Conservation (phyloP, 2,329 filamentous ascomycete genomes). For the Colletotrichum musicola region DNA sequence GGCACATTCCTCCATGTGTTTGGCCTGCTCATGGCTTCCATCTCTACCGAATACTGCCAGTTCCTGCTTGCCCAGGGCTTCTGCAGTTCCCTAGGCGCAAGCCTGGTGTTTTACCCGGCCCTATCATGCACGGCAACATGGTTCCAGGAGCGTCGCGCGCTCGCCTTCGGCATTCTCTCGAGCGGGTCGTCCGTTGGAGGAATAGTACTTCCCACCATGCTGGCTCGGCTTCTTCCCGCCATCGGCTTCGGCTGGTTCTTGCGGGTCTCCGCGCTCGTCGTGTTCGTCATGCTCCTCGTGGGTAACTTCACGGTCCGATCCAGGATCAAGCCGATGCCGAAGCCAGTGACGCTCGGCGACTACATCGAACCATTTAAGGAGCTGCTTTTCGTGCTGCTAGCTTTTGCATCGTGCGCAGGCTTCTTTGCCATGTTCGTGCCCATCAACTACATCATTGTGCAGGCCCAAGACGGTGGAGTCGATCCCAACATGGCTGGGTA, state of each 20-base stretch:
- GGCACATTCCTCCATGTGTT: constrained; percentile 70
- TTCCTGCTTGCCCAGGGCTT: constrained; percentile 54
- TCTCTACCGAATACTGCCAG: constrained; percentile 56
- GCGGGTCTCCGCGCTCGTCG: constrained; percentile 52
- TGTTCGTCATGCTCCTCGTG: constrained; percentile 48
- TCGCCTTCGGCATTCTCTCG: no score
- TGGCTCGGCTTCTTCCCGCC: constrained; percentile 48
- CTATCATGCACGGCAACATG: no score
- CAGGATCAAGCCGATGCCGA: constrained; percentile 38
- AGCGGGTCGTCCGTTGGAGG: constrained; percentile 50
- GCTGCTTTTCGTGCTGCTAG: constrained; percentile 45
- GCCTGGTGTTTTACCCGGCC: no score
- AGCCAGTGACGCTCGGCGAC: constrained; percentile 42
- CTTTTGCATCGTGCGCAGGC: constrained; percentile 45
- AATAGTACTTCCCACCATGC: constrained; percentile 56
- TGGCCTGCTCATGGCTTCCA: constrained; percentile 71
- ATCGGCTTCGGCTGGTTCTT: constrained; percentile 56
- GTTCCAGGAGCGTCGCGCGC: no score
- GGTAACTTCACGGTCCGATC: constrained; percentile 47
- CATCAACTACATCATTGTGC: constrained; percentile 41
- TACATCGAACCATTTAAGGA: constrained; percentile 48
- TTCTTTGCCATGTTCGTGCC: constrained; percentile 43
- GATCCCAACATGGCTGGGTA: constrained; percentile 39
- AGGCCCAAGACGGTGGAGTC: constrained; percentile 43
- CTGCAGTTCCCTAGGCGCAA: no score